phyloP scores from a whole-genome alignment of 305 asterid genomes.

The Fraxinus albicans region DNA sequence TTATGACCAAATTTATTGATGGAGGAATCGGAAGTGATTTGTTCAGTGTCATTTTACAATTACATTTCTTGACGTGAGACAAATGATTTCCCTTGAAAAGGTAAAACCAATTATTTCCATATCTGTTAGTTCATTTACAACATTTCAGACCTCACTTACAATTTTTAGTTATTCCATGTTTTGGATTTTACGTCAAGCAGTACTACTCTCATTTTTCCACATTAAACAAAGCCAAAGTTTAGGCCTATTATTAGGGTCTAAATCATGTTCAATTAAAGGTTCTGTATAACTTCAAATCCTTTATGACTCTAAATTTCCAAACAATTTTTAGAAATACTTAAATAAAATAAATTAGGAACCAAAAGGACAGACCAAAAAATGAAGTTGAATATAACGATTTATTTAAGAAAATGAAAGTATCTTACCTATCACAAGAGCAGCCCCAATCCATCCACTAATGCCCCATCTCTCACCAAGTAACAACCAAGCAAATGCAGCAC shows the following conservation, averaged over 20 bases:
- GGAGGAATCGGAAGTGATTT: not conserved
- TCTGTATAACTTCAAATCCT: not conserved
- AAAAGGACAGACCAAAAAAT: not conserved
- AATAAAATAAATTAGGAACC: not conserved
- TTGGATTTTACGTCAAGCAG: not conserved
- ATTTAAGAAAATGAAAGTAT: conserved; percentile 4
- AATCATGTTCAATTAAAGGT: not conserved
- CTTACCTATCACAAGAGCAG: conserved; percentile 74
- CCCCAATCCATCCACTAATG: conserved; percentile 75
- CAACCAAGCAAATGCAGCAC: conserved; percentile 91
- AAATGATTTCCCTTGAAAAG: not conserved
- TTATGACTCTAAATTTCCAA: not conserved
- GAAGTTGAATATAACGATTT: not conserved
- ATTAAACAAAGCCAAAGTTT: not conserved
- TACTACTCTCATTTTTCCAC: not conserved
- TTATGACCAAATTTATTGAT: not conserved
- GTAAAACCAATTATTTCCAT: not conserved
- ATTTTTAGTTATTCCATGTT: not conserved
- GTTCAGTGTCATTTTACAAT: not conserved
- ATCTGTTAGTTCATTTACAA: not conserved
- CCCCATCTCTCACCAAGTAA: conserved; percentile 95
- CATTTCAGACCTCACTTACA: not conserved
- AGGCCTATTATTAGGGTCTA: not conserved
- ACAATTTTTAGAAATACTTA: not conserved
- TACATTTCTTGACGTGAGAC: not conserved